Base-by-base conservation (phyloP, 495 filamentous ascomycete species). In the Penicillium waksmanii region DNA sequence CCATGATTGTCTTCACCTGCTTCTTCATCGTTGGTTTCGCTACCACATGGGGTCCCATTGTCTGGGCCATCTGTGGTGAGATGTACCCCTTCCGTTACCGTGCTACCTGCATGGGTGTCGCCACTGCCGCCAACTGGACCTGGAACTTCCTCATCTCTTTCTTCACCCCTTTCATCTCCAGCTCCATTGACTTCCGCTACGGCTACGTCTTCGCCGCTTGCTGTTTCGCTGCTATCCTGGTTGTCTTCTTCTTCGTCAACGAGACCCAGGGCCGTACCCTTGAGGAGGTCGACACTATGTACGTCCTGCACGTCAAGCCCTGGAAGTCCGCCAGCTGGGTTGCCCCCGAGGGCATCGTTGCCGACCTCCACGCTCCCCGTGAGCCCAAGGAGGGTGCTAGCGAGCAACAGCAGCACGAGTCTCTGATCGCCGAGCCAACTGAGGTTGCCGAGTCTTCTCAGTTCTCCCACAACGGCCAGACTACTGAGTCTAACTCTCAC, bases 131-230 rank as follows among this genome's bases (percentile, higher is more conserved):
- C 54, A 96, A 96, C 78, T 96, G 92, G 92, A 83, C 87, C 55
- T 95, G 87, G 88, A 96, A 96, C 73, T 96, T 94, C 80, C 71
- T 94, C 62, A 86, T 95, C 65, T 85, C 86, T 11, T 92, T 95
- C 81, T 90, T 93, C 77, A 92, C 91, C 2, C 90, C 91, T 7
- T 87, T 90, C 72, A 90, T 91, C 66, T 84, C 80, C 40, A 69
- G 70, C 18, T 78, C 82, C 36, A 93, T 96, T 62, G 79, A 85
- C 60, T 94, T 86, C 75, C 73, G 78, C 23, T 93, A 92, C 74
- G 91, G 91, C 35, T 94, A 90, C 71, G 84, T 96, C 59, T 93
- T 94, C 63, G 90, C 87, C 3, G 85, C 70, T 3, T 91, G 86
- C 77, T 88, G 85, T 68, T 73, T 90, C 61, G 74, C 80, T 5